A percentile compares a stretch with the other conserved stretches of the same genome.
Conservation (phyloP, 805 yeast species). For the Cyberlindnera nakhonratchasimensis region DNA sequence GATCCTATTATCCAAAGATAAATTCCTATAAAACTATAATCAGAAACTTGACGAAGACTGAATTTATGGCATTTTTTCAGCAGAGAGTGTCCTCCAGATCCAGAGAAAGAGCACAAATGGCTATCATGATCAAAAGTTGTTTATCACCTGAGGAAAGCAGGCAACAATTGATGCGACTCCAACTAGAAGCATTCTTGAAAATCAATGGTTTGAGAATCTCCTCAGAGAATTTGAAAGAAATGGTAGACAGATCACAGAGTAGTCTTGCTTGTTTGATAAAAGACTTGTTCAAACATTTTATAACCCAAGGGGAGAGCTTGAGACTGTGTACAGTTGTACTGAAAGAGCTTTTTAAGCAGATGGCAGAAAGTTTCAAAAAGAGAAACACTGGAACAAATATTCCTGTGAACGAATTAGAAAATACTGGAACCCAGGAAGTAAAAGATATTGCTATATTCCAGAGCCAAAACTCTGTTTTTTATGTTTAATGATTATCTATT, state of each 20-base stretch:
- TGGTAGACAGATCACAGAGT: constrained; percentile 38
- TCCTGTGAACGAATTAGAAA: neutral
- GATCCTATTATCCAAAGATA: constrained; percentile 16
- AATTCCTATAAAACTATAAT: constrained; percentile 28
- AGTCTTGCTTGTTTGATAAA: constrained; percentile 37
- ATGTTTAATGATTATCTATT: neutral
- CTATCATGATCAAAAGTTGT: constrained; percentile 40
- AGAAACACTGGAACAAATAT: neutral
- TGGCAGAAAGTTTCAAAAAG: constrained; percentile 7
- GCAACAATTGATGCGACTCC: constrained; percentile 35
- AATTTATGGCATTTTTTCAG: constrained; percentile 36
- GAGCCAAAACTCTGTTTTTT: constrained; percentile 2
- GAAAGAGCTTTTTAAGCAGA: constrained; percentile 34
- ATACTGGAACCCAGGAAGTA: constrained; percentile 1
- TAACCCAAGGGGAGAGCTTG: constrained; percentile 38
- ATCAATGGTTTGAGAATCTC: constrained; percentile 47
- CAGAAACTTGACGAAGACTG: constrained; percentile 26
- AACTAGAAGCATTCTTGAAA: constrained; percentile 42
- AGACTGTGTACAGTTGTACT: constrained; percentile 33
- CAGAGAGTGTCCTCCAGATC: constrained; percentile 37
- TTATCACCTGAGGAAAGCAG: constrained; percentile 36
- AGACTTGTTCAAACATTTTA: constrained; percentile 41
- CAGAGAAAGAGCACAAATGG: constrained; percentile 32
- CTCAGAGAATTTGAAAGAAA: constrained; percentile 34
- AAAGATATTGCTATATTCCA: constrained; percentile 14